phyloP scores from a whole-genome alignment of 371 early-diverging fungal species.

The Dinochytrium kinnereticum region DNA sequence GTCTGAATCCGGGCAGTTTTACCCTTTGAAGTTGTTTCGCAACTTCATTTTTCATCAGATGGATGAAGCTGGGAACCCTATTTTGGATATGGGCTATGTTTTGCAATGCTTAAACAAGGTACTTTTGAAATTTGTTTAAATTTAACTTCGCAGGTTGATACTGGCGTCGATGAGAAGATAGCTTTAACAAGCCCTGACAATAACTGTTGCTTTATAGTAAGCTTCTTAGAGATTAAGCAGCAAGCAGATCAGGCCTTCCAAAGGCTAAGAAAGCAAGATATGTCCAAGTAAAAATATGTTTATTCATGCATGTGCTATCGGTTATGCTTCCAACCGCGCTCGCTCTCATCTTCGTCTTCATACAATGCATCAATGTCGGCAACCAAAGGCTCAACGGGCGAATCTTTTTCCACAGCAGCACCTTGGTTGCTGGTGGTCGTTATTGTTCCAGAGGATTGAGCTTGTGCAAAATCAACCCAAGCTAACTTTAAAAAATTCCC shows the following conservation, averaged over 20 bases:
- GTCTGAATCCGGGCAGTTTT: slow-evolving; percentile 96
- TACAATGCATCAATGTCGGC: slow-evolving; percentile 20
- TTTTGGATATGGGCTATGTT: slow-evolving; percentile 91
- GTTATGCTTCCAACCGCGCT: slow-evolving; percentile 37
- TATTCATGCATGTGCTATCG: not conserved
- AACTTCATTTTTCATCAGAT: slow-evolving; percentile 97
- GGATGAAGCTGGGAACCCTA: slow-evolving; percentile 83
- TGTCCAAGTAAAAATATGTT: not conserved
- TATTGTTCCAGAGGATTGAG: not conserved
- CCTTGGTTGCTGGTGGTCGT: no score
- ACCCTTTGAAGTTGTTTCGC: slow-evolving; percentile 91
- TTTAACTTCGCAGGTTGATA: slow-evolving; percentile 73
- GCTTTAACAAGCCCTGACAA: slow-evolving; percentile 92
- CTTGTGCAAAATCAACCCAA: not conserved
- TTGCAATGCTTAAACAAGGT: slow-evolving; percentile 95
- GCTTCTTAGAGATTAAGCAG: slow-evolving; percentile 87
- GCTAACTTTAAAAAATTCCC: slow-evolving; percentile 16
- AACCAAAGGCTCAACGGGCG: slow-evolving; percentile 9
- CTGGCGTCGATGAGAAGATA: slow-evolving; percentile 89
- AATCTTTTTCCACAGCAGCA: not conserved
- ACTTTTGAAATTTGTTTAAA: slow-evolving; percentile 8
- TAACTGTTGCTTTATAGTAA: slow-evolving; percentile 87
- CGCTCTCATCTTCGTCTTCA: slow-evolving; percentile 40
- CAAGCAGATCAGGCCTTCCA: slow-evolving; percentile 78
- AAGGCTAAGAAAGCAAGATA: not conserved